Base-by-base conservation (phyloP, 2,329 filamentous ascomycete genomes). In the Monilinia laxa region DNA sequence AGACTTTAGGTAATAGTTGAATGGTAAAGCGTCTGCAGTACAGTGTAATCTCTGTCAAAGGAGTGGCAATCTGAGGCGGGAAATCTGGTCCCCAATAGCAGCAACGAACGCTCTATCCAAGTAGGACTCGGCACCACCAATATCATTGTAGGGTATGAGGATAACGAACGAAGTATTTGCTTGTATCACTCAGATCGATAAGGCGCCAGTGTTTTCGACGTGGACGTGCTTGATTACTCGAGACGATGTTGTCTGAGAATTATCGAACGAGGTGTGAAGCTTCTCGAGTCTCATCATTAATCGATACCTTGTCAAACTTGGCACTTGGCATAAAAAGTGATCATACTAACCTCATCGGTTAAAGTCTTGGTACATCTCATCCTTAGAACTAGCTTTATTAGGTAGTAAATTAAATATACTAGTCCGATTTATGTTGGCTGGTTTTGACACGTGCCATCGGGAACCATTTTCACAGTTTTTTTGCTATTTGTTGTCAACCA, bases 181-280 rank as follows among this genome's bases (percentile, higher is more conserved):
- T 42, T 1, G n/a, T 51, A 18, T 4, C 14, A 9, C 7, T n/a
- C 12, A 23, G 45, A 9, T 49, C 28, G 40, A 14, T 12, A 28
- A 57, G 28, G 25, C 38, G 18, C 25, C 23, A 47, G 28, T 28
- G 63, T 49, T 65, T 65, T 51, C 53, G 9, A 42, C 16, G 14
- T 25, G 54, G 11, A 42, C 23, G 12, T 38, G 38, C 16, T 59
- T 42, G 42, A 45, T 20, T 14, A 47, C 49, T 60, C 28, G 57
- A 59, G 54, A 65, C 63, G 20, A 9, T 59, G 31, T 57, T 31
- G 63, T 65, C 63, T 59, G n/a, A 28, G 42, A 59, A n/a, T n/a
- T n/a, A n/a, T n/a, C n/a, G n/a, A 59, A 65, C 16, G 54, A 59
- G 58, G 28, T 59, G 31, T 65, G 63, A 65, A 65, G 63, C 63